Conservation (phyloP, 2,329 filamentous ascomycete genomes). For the Diaporthe destruens region DNA sequence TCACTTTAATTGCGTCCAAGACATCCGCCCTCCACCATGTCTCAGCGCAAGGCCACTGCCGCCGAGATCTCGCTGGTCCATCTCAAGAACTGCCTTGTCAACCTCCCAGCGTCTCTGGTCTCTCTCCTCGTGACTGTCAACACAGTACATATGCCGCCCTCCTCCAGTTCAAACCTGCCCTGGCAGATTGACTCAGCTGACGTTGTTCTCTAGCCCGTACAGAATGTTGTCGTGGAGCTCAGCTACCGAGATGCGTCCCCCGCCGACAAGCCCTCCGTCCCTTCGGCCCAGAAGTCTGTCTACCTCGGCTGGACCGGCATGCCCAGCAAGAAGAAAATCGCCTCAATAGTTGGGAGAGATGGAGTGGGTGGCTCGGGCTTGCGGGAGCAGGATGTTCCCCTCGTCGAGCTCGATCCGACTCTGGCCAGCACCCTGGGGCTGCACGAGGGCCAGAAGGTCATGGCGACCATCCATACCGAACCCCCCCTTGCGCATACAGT, state of each 20-base stretch:
- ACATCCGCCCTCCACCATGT: slow-evolving; percentile 47
- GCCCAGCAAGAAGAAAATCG: slow-evolving; percentile 88
- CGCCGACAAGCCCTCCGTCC: slow-evolving; percentile 57
- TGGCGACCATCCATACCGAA: slow-evolving; percentile 82
- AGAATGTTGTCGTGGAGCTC: slow-evolving; percentile 97
- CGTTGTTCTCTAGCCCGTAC: slow-evolving; percentile 74
- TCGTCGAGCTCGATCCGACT: slow-evolving; percentile 89
- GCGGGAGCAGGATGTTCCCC: slow-evolving; percentile 80
- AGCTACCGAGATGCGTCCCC: slow-evolving; percentile 74
- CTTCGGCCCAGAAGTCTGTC: slow-evolving; percentile 72
- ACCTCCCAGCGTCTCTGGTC: slow-evolving; percentile 87
- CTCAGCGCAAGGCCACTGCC: slow-evolving; percentile 65
- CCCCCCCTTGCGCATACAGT: slow-evolving; percentile 93
- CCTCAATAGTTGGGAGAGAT: slow-evolving; percentile 79
- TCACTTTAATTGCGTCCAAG: not conserved
- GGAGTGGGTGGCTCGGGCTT: slow-evolving; percentile 72
- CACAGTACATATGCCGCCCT: slow-evolving; percentile 70
- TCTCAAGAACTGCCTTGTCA: slow-evolving; percentile 94
- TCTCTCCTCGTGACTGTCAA: slow-evolving; percentile 89
- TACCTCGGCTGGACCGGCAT: slow-evolving; percentile 98
- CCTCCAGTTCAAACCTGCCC: not conserved
- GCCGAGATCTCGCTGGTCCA: slow-evolving; percentile 89
- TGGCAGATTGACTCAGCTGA: slow-evolving; percentile 42
- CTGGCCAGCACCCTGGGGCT: slow-evolving; percentile 84
- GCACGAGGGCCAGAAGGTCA: slow-evolving; percentile 83